Percentiles rank a stretch among this genome's conserved stretches.
Conservation (phyloP, 768 basidiomycete genomes). For the Boletus huronensis region DNA sequence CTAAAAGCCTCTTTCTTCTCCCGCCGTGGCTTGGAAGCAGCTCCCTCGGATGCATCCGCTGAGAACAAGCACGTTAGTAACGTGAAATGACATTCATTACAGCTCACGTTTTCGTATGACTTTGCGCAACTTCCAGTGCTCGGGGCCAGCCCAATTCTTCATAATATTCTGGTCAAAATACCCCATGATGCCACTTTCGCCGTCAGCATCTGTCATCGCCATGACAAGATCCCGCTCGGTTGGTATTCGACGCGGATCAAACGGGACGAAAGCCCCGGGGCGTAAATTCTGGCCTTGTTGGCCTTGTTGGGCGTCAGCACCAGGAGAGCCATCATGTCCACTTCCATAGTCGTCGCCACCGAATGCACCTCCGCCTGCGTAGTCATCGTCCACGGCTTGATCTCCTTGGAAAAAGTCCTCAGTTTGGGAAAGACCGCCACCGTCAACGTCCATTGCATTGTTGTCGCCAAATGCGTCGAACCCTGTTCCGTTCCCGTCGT, state of each 20-base stretch:
- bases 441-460: constrained; percentile 41
- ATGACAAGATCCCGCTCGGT: constrained; percentile 80
- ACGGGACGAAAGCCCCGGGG: constrained; percentile 61
- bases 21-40: constrained; percentile 52
- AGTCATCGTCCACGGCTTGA: constrained; percentile 51
- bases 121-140: constrained; percentile 94
- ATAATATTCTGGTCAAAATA: constrained; percentile 86
- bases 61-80: constrained; percentile 11
- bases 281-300: constrained; percentile 38
- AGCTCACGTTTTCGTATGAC: constrained; percentile 71
- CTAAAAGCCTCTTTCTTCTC: constrained; percentile 79
- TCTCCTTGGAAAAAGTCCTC: constrained; percentile 72
- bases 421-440: constrained; percentile 35
- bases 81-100: background rate
- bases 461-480: constrained; percentile 24
- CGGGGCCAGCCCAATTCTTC: constrained; percentile 98
- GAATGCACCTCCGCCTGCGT: constrained; percentile 35
- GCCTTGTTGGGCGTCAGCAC: constrained; percentile 38
- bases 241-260: constrained; percentile 79
- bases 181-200: constrained; percentile 60
- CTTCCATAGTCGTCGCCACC: constrained; percentile 43
- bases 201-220: constrained; percentile 75
- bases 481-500: constrained; percentile 26
- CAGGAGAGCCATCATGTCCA: constrained; percentile 42
- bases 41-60: constrained; percentile 50